Evolutionary conservation across 2,329 filamentous ascomycete genomes (phyloP).

Genomic region (Exophiala oligosperma): DNA sequence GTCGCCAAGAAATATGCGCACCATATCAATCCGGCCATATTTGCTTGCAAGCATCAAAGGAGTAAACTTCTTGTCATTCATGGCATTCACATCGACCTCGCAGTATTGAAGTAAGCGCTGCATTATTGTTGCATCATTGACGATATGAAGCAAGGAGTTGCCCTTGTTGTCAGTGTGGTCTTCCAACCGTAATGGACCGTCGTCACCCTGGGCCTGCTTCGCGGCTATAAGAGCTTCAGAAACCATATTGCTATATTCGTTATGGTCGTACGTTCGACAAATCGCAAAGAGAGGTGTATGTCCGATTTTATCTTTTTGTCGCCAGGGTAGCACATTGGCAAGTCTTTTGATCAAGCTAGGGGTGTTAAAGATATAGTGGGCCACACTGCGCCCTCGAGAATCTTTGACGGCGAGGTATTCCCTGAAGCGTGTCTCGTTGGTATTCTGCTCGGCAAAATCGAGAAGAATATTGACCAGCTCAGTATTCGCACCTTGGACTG

Average conservation of each 20-base stretch:
- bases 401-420: constrained; percentile 77
- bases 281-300: constrained; percentile 97
- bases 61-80: constrained; percentile 93
- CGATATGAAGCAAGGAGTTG: constrained; percentile 93
- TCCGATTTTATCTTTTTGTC: constrained; percentile 88
- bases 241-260: constrained; percentile 84
- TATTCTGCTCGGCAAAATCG: constrained; percentile 63
- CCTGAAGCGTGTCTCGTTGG: constrained; percentile 57
- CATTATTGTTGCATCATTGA: constrained; percentile 80
- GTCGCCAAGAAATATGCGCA: constrained; percentile 83
- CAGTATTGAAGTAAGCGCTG: constrained; percentile 74
- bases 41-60: constrained; percentile 98
- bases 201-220: constrained; percentile 72
- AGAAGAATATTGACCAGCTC: constrained; percentile 75
- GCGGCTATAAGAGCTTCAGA: constrained; percentile 75
- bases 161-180: constrained; percentile 91
- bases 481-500: constrained; percentile 78
- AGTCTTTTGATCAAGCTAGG: constrained; percentile 76
- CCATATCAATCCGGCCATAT: constrained; percentile 92
- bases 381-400: constrained; percentile 80
- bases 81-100: constrained; percentile 94
- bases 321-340: constrained; percentile 80
- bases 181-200: constrained; percentile 79
- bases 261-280: constrained; percentile 92
- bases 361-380: constrained; percentile 94